Evolutionary conservation across 2,329 filamentous ascomycete species (phyloP), one percentile per base, ranked within the genome.

Genomic region (Cladorrhinum sp.): DNA sequence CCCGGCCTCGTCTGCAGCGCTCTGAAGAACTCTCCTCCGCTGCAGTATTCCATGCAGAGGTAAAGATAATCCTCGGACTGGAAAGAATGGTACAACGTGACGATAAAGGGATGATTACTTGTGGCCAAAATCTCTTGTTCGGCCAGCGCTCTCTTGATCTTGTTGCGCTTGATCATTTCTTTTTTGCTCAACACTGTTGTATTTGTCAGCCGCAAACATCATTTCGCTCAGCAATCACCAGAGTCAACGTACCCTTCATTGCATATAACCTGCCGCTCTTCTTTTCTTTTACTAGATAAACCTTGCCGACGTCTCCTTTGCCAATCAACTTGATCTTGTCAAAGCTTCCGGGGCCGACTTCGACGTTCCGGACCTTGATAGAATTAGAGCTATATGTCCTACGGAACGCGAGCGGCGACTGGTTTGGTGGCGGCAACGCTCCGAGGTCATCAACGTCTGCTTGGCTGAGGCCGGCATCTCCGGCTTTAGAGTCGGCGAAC

Each of bases 121-220:
- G 95, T 99, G 8, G 95, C 95, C 58, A 99, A 81, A 66, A 99
- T 99, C 76, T 99, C 95, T 74, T 98, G 95, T 77, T 99, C 95
- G 39, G 95, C 95, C 68, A 99, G 82, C 14, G 95, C 95, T 73
- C 95, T 87, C 84, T 99, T 99, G 79, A 99, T 99, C 84, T 99
- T 99, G 82, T 99, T 99, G 61, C 95, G 90, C 81, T 99, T 99
- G 77, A 99, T 99, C 95, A 99, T 99, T 77, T 99, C 95, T 81
- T 98, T 97, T 79, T 99, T 99, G 83, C 93, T 98, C 76, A 99
- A 75, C 5, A 99, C 95, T 98, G 59, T 52, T 46, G n/a, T 57
- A 56, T 56, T 49, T 58, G 74, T 83, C 69, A 82, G 77, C 69
- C 59, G 48, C 14, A 53, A n/a, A 20, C 42, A 26, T 49, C 33